Evolutionary conservation across 2,329 filamentous ascomycete species (phyloP), one percentile per base, ranked within the genome.

Genomic region (Tolypocladium nubicola): DNA sequence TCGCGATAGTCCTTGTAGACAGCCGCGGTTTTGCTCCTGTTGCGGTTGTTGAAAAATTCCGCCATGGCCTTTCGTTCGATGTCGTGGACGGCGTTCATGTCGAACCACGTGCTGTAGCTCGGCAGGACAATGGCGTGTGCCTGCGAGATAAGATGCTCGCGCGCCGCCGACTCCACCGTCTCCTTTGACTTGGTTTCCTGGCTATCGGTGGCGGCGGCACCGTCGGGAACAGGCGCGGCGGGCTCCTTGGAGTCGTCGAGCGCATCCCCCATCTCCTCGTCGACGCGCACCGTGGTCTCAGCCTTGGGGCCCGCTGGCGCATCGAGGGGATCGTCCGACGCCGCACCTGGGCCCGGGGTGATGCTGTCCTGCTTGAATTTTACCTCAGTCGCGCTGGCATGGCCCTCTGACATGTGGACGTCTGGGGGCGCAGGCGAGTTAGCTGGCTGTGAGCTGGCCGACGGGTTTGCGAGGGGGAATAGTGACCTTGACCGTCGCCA

Each of bases 1-100:
- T 99, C 94, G 65, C 94, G 87, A 74, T 99, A 99, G 70, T 99
- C 94, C 75, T 97, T 97, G 79, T 99, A 99, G 26, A 97, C 90
- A 53, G 91, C 87, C 1, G 91, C 88, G 0, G 94, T 99, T 77
- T 99, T 99, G 84, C 94, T 97, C 67, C 94, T 88, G 75, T 99
- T 99, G 59, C 94, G 85, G 72, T 86, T 93, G 77, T 99, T 99
- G 83, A 99, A 99, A 76, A 97, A 99, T 71, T 99, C 94, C 23
- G 93, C 91, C 63, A 99, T 81, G 9, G 91, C 91, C 74, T 97
- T 99, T 69, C 88, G 89, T 77, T 99, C 94, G 65, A 97, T 88
- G 60, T 85, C 84, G 73, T 97, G 89, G 68, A 99, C 88, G 54
- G 83, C 81, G 71, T 92, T 89, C 93, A 99, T 97, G 73, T 99